A percentile compares a stretch with the other conserved stretches of the same genome.
phyloP scores from a whole-genome alignment of 2,329 filamentous ascomycete genomes.

The Chaetomiaceae sp. region DNA sequence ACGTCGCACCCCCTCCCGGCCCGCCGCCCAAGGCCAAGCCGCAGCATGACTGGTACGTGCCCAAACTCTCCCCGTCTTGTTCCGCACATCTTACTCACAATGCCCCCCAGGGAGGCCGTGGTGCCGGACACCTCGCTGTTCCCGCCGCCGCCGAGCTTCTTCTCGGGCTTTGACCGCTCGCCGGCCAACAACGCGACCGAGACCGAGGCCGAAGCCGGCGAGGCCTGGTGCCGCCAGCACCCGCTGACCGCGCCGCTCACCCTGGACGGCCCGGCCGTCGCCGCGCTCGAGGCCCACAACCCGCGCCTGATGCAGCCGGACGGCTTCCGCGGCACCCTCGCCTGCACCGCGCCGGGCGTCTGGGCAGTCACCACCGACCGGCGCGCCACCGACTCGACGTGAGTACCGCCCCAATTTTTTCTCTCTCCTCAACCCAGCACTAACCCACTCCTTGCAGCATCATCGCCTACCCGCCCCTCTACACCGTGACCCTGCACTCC shows the following conservation, averaged over 20 bases:
- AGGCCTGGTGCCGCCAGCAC: slow-evolving; percentile 58
- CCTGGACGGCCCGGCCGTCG: slow-evolving; percentile 40
- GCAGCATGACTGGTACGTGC: slow-evolving; percentile 55
- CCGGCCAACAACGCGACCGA: slow-evolving; percentile 63
- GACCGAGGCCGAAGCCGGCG: slow-evolving; percentile 57
- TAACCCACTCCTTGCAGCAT: slow-evolving; percentile 36
- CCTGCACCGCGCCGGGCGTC: slow-evolving; percentile 40
- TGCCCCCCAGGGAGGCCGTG: slow-evolving; percentile 42
- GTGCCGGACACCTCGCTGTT: slow-evolving; percentile 68
- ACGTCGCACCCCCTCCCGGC: slow-evolving; percentile 20
- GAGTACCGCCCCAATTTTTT: background rate
- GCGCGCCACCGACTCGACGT: slow-evolving; percentile 41
- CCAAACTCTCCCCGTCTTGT: background rate
- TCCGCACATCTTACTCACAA: background rate
- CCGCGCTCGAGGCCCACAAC: slow-evolving; percentile 45
- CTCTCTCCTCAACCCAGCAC: background rate
- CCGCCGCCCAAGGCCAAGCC: slow-evolving; percentile 21
- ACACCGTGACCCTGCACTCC: slow-evolving; percentile 53
- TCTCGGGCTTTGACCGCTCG: slow-evolving; percentile 56
- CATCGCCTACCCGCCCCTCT: slow-evolving; percentile 63
- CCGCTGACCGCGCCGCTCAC: slow-evolving; percentile 50
- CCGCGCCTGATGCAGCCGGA: slow-evolving; percentile 49
- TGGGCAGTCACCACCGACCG: slow-evolving; percentile 43
- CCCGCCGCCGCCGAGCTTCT: slow-evolving; percentile 65
- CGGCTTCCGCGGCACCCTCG: slow-evolving; percentile 41